phyloP scores from a whole-genome alignment of 805 yeast genomes.

The Komagataella ulmi region DNA sequence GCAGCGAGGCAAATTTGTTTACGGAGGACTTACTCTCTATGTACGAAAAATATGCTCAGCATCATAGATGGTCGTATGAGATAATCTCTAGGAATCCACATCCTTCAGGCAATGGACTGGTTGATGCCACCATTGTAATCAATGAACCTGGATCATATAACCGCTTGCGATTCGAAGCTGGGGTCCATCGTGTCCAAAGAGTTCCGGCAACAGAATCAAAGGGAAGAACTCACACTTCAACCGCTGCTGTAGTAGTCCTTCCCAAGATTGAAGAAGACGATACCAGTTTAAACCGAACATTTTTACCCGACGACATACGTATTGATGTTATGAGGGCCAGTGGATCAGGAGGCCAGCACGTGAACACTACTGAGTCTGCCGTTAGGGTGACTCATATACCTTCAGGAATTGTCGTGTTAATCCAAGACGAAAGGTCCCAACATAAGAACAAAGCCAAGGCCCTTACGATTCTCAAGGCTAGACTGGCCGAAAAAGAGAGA shows the following conservation, averaged over 20 bases:
- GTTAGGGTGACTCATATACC: conserved; percentile 88
- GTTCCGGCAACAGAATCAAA: conserved; percentile 89
- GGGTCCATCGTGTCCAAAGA: conserved; percentile 92
- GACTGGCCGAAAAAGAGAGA: conserved; percentile 73
- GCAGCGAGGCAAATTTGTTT: conserved; percentile 83
- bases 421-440: conserved; percentile 94
- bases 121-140: conserved; percentile 65
- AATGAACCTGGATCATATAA: conserved; percentile 71
- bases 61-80: conserved; percentile 53
- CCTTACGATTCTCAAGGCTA: conserved; percentile 63
- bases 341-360: conserved; percentile 98
- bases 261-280: conserved; percentile 62
- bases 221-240: conserved; percentile 91
- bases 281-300: conserved; percentile 47
- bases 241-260: conserved; percentile 88
- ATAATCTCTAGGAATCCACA: conserved; percentile 43
- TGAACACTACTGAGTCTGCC: conserved; percentile 94
- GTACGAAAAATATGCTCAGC: conserved; percentile 64
- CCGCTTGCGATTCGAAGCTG: conserved; percentile 70
- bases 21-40: conserved; percentile 67
- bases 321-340: conserved; percentile 96
- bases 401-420: conserved; percentile 75
- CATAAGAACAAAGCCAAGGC: conserved; percentile 92
- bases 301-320: conserved; percentile 78
- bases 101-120: conserved; percentile 51